These are phyloP conservation scores for Micromonas pusilla DNA, from an alignment of 139 green algal species.

Conservation along the genomic window DNA sequence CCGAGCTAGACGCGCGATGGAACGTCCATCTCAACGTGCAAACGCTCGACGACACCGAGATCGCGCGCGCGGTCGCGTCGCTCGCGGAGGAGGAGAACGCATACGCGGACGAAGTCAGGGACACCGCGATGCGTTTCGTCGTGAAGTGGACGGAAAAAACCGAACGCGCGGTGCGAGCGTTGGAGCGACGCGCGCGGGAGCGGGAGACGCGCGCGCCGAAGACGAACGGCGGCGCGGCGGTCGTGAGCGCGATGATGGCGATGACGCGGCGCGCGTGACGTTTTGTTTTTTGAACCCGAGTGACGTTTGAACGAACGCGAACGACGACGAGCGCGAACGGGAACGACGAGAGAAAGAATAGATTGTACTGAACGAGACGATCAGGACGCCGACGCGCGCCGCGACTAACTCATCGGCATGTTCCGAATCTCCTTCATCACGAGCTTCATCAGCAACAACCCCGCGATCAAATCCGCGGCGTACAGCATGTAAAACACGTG, in stretches of 20 bases:
- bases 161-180: too few species aligned
- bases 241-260: neutral
- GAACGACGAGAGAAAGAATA: neutral
- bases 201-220: neutral
- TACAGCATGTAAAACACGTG: constrained; percentile 88
- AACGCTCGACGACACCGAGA: neutral
- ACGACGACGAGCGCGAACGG: neutral
- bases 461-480: constrained; percentile 47
- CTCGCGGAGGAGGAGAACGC: neutral
- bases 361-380: too few species aligned
- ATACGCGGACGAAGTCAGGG: neutral
- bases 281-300: too few species aligned
- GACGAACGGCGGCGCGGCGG: neutral
- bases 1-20: too few species aligned
- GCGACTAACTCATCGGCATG: constrained; percentile 4
- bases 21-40: neutral
- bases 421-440: constrained; percentile 20
- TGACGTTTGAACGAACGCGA: too few species aligned
- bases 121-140: neutral
- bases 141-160: too few species aligned
- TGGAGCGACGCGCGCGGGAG: too few species aligned
- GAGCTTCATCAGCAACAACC: constrained; percentile 34
- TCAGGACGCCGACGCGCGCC: too few species aligned
- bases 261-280: too few species aligned
- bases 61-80: neutral